Conservation (phyloP, 2,329 filamentous ascomycete genomes). For the Ceratocystis cubensis region DNA sequence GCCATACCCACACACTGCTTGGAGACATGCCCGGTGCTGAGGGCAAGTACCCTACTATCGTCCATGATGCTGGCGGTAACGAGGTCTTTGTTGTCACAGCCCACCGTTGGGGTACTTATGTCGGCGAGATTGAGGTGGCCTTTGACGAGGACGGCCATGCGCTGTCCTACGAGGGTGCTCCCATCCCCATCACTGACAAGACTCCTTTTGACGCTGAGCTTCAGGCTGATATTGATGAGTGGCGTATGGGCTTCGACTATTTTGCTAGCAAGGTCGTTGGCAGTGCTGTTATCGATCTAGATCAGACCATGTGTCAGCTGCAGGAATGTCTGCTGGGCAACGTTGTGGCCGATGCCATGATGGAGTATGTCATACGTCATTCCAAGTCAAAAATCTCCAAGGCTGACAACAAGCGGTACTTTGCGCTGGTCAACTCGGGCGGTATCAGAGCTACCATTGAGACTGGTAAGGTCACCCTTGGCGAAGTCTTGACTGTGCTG, state of each 20-base stretch:
- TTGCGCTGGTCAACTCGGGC: conserved; percentile 51
- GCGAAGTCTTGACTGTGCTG: conserved; percentile 51
- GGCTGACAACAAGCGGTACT: conserved; percentile 31
- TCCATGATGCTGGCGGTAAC: conserved; percentile 46
- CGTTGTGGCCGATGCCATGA: conserved; percentile 47
- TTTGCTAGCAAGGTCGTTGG: conserved; percentile 48
- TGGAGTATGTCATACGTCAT: conserved; percentile 34
- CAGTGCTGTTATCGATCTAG: conserved; percentile 40
- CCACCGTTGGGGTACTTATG: conserved; percentile 56
- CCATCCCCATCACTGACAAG: conserved; percentile 50
- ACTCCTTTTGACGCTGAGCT: conserved; percentile 45
- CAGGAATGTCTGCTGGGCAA: conserved; percentile 47
- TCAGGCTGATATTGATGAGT: conserved; percentile 45
- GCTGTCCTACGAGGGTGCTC: conserved; percentile 49
- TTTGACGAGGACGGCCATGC: conserved; percentile 50
- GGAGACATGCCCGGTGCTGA: conserved; percentile 45
- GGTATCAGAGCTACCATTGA: conserved; percentile 53
- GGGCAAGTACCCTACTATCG: conserved; percentile 52
- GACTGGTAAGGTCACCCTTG: conserved; percentile 47
- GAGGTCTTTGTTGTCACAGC: conserved; percentile 58
- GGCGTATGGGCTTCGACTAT: conserved; percentile 48
- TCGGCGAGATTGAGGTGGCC: conserved; percentile 54
- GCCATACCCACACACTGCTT: conserved; percentile 48
- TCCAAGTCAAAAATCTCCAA: conserved; percentile 36
- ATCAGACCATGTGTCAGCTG: conserved; percentile 45